Conservation (phyloP, 108 stramenopile species). For the Thalassiosira profunda region DNA sequence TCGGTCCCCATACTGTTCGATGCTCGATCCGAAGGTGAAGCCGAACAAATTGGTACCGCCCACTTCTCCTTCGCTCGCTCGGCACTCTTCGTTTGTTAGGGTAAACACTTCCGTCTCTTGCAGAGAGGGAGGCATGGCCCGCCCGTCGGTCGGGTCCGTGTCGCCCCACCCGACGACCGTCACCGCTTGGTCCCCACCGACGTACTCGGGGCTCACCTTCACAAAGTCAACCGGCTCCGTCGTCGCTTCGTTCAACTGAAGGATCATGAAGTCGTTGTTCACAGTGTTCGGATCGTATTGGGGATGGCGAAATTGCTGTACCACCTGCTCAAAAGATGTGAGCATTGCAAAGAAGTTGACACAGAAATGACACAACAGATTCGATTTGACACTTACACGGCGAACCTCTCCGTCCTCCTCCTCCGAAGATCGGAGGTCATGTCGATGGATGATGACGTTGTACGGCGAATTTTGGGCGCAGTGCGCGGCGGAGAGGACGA, state of each 20-base stretch:
- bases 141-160: conserved; percentile 4
- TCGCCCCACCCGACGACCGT: conserved; percentile 49
- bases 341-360: too few relatives aligned
- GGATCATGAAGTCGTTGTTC: conserved; percentile 57
- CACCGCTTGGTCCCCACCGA: conserved; percentile 3
- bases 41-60: too few relatives aligned
- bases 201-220: conserved; percentile 20
- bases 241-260: conserved; percentile 40
- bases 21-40: too few relatives aligned
- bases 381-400: neutral
- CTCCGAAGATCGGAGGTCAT: neutral
- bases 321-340: too few relatives aligned
- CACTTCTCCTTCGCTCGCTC: neutral
- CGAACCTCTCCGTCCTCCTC: neutral
- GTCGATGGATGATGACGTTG: conserved; percentile 7
- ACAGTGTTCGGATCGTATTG: conserved; percentile 26
- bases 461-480: conserved; percentile 1
- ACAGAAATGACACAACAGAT: too few relatives aligned
- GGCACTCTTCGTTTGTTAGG: conserved; percentile 29
- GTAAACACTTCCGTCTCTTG: conserved; percentile 41
- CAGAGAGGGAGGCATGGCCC: conserved; percentile 5
- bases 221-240: neutral
- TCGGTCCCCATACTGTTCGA: conserved; percentile 9
- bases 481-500: conserved; percentile 13
- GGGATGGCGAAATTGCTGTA: conserved; percentile 47